These are phyloP conservation scores for Loxodes magnus DNA, from an alignment of 73 alveolate species.

Conservation along the genomic window DNA sequence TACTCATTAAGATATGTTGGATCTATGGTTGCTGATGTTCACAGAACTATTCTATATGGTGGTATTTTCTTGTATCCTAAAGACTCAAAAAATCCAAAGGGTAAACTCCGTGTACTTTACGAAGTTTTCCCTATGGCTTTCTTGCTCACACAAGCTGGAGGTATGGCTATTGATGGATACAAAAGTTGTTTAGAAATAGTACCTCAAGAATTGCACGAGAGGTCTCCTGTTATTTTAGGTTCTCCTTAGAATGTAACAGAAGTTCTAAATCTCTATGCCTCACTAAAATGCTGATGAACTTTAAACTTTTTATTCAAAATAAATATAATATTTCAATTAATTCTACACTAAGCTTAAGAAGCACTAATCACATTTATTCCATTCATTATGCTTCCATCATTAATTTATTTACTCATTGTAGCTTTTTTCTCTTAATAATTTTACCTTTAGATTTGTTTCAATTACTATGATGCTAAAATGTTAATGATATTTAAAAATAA, in stretches of 20 bases:
- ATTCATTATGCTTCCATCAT: no score
- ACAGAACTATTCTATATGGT: slow-evolving; percentile 49
- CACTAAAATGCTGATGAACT: no score
- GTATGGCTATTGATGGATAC: slow-evolving; percentile 40
- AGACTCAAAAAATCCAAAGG: slow-evolving; percentile 32
- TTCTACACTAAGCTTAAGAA: no score
- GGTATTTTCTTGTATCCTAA: slow-evolving; percentile 51
- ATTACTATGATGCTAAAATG: no score
- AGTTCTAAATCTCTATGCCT: background rate
- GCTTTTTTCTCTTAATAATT: no score
- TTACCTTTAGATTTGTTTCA: no score
- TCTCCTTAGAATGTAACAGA: slow-evolving; percentile 26
- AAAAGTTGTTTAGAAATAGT: slow-evolving; percentile 31
- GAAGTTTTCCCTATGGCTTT: slow-evolving; percentile 77
- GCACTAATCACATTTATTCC: no score
- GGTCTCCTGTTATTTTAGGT: slow-evolving; percentile 41
- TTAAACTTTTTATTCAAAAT: no score
- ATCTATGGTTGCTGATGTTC: slow-evolving; percentile 60
- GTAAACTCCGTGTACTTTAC: slow-evolving; percentile 63
- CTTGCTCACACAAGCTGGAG: slow-evolving; percentile 76
- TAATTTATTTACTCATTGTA: no score
- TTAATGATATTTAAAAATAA: no score
- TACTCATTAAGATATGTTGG: slow-evolving; percentile 47
- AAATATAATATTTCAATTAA: no score
- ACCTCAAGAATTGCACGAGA: slow-evolving; percentile 32